Percentiles rank a stretch among this genome's conserved stretches.
Evolutionary conservation across 106 monocot species (phyloP).

Genomic region (Chionographis japonica): DNA sequence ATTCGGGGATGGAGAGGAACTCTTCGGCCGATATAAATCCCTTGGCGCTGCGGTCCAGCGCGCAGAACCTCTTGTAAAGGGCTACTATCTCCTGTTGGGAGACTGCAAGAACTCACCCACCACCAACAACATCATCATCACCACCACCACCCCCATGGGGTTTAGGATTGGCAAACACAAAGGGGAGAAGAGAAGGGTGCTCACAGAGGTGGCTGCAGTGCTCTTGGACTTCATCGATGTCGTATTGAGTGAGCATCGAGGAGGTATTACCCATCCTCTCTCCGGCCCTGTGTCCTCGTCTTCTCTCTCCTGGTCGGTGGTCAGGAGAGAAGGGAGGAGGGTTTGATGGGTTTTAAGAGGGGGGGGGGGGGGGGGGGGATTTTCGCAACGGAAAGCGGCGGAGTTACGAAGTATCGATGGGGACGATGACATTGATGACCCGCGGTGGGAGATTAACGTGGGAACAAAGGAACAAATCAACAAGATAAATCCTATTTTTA

Average conservation of each 20-base stretch:
- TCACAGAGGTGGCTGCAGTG: slow-evolving; percentile 58
- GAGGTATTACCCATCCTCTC: slow-evolving; percentile 54
- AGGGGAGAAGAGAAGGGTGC: background rate
- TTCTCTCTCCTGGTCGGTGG: background rate
- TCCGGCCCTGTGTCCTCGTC: background rate
- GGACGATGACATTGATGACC: background rate
- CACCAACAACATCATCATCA: background rate
- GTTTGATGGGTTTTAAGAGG: background rate
- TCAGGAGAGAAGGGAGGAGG: background rate
- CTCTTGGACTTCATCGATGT: slow-evolving; percentile 68
- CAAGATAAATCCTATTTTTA: too few species aligned
- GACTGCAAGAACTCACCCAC: slow-evolving; percentile 23
- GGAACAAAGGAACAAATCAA: too few species aligned
- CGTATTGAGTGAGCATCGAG: slow-evolving; percentile 69
- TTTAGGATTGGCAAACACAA: background rate
- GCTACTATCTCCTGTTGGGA: slow-evolving; percentile 87
- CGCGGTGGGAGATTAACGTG: background rate
- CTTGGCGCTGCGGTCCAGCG: slow-evolving; percentile 62
- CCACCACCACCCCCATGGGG: background rate
- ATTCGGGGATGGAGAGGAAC: slow-evolving; percentile 85
- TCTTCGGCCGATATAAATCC: slow-evolving; percentile 88
- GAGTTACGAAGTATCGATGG: background rate
- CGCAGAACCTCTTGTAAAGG: slow-evolving; percentile 77
- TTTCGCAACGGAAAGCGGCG: background rate
- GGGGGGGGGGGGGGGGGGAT: background rate